Evolutionary conservation across 768 basidiomycete genomes (phyloP), one percentile per base, ranked within the genome.

Genomic region (Tulasnella sp.): DNA sequence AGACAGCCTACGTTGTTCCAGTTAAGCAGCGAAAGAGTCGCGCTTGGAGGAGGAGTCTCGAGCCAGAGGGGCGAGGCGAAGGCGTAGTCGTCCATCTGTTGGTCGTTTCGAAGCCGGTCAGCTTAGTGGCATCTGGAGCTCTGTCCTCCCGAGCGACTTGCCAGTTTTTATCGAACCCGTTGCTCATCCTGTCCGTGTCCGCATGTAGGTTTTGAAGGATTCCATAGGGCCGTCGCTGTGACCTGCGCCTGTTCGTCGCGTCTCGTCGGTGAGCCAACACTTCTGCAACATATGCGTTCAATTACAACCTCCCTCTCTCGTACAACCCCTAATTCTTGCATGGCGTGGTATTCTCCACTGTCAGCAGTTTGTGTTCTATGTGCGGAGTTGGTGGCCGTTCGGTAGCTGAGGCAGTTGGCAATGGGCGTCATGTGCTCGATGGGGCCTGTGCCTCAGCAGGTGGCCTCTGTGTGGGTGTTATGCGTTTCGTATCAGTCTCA

Each of bases 211-310:
- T 81, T 83, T 85, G 5, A 88, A 86, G 12, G n/a, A n/a, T n/a
- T n/a, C n/a, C 27, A 90, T 21, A 93, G 84, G 1, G 85, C 85
- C 1, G 87, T 85, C n/a, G n/a, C n/a, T n/a, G n/a, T n/a, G n/a
- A n/a, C n/a, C n/a, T n/a, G n/a, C n/a, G 46, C n/a, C n/a, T n/a
- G n/a, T n/a, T n/a, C n/a, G n/a, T n/a, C n/a, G n/a, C n/a, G n/a
- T n/a, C n/a, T n/a, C n/a, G n/a, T n/a, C n/a, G n/a, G n/a, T n/a
- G n/a, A n/a, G 87, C 86, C 88, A 93, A 24, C 92, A 86, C 48
- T 93, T 86, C 83, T 95, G 94, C 89, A 86, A 82, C 94, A 92
- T 16, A 95, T 87, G 68, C 90, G 86, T 62, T 93, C 92, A 39
- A 94, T 88, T 34, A 86, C 83, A 0, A 87, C 81, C 2, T 93